Conservation (phyloP, 495 filamentous ascomycete species). For the Geopyxis carbonaria region DNA sequence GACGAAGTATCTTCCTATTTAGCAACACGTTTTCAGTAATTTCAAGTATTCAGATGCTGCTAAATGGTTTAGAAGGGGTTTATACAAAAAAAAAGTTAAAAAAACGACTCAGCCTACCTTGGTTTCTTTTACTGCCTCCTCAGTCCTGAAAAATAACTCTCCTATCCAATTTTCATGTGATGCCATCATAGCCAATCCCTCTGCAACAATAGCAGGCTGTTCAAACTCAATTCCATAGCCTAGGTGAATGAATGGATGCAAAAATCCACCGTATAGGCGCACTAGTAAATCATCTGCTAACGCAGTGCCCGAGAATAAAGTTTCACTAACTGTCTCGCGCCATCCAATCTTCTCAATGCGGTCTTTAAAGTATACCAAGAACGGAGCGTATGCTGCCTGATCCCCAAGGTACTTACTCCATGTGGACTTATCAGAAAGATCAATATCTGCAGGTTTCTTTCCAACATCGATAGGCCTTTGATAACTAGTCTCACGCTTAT, state of each 20-base stretch:
- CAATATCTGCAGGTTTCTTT: constrained; percentile 31
- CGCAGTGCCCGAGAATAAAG: constrained; percentile 46
- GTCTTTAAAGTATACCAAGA: constrained; percentile 51
- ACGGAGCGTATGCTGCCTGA: constrained; percentile 45
- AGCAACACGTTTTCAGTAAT: too few relatives aligned
- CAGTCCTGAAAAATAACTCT: constrained; percentile 34
- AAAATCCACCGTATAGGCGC: constrained; percentile 43
- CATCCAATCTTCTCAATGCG: constrained; percentile 50
- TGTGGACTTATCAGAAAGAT: constrained; percentile 34
- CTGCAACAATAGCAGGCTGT: constrained; percentile 64
- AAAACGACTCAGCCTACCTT: background rate
- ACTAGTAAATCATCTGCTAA: constrained; percentile 43
- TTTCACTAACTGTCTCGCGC: constrained; percentile 40
- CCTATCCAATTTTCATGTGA: constrained; percentile 40
- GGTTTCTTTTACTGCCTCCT: constrained; percentile 33
- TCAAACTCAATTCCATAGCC: constrained; percentile 68
- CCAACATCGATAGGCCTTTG: constrained; percentile 36
- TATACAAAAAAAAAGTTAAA: background rate
- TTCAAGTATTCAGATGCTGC: too few relatives aligned
- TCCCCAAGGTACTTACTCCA: constrained; percentile 39
- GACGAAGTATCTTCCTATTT: too few relatives aligned
- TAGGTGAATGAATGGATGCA: constrained; percentile 73
- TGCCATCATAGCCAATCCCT: constrained; percentile 60
- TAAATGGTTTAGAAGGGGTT: too few relatives aligned
- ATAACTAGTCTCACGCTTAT: constrained; percentile 41